Evolutionary conservation across 495 filamentous ascomycete species (phyloP).

Genomic region (Margaritispora aquatica): DNA sequence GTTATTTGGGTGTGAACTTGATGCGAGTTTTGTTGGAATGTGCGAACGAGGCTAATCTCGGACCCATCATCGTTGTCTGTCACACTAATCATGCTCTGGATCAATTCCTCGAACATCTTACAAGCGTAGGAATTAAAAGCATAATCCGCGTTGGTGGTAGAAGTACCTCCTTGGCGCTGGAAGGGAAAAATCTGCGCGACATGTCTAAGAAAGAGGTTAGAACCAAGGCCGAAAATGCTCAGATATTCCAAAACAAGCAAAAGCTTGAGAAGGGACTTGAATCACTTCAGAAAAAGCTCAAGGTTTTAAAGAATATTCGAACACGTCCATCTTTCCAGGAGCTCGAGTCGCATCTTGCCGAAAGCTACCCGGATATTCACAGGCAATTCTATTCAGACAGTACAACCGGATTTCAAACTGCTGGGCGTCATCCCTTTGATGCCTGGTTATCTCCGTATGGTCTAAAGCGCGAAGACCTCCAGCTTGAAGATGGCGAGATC

Average conservation of each 20-base stretch:
- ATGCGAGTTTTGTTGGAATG: slow-evolving; percentile 14
- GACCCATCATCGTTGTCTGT: slow-evolving; percentile 21
- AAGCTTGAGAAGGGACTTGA: slow-evolving; percentile 26
- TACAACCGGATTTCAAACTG: slow-evolving; percentile 10
- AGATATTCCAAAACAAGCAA: slow-evolving; percentile 10
- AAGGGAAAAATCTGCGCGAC: slow-evolving; percentile 16
- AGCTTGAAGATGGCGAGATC: neutral
- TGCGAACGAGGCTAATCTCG: slow-evolving; percentile 10
- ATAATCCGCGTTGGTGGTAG: slow-evolving; percentile 20
- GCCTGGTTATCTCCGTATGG: slow-evolving; percentile 3
- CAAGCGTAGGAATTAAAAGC: slow-evolving; percentile 48
- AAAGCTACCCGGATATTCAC: slow-evolving; percentile 11
- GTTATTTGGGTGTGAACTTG: slow-evolving; percentile 34
- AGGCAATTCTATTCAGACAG: slow-evolving; percentile 11
- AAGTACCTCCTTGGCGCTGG: slow-evolving; percentile 15
- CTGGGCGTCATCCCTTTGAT: slow-evolving; percentile 15
- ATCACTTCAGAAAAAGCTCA: slow-evolving; percentile 4
- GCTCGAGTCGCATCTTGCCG: slow-evolving; percentile 1
- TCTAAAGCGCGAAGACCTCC: neutral
- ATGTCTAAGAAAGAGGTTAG: slow-evolving; percentile 13
- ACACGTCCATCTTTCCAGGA: slow-evolving; percentile 5
- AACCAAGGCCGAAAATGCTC: slow-evolving; percentile 10
- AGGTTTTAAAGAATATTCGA: neutral
- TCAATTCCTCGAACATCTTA: slow-evolving; percentile 63
- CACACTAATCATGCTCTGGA: slow-evolving; percentile 92